Evolutionary conservation across 2,329 filamentous ascomycete genomes (phyloP).

Genomic region (Arachnopeziza araneosa): DNA sequence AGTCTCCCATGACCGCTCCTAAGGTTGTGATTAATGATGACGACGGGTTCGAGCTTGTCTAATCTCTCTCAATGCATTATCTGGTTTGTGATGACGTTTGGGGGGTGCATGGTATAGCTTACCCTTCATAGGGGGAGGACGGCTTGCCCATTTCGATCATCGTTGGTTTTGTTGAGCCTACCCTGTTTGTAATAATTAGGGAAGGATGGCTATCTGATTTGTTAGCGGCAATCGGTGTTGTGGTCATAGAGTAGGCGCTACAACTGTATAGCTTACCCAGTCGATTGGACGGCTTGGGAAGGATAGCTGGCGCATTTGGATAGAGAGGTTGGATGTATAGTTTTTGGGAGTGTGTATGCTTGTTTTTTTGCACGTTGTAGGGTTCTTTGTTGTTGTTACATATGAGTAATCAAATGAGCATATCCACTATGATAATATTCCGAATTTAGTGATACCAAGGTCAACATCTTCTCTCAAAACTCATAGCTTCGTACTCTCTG

Average conservation of each 20-base stretch:
- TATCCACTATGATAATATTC: too few species aligned
- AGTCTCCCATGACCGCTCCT: not conserved
- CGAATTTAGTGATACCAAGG: too few species aligned
- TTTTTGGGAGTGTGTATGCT: not conserved
- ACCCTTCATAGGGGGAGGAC: not conserved
- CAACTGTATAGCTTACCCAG: not conserved
- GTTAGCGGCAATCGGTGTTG: not conserved
- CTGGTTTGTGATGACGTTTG: not conserved
- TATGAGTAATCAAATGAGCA: too few species aligned
- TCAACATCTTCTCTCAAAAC: too few species aligned
- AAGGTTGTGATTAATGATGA: slow-evolving; percentile 22
- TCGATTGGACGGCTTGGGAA: not conserved
- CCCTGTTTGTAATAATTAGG: not conserved
- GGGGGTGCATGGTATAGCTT: not conserved
- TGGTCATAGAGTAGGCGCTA: not conserved
- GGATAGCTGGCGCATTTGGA: not conserved
- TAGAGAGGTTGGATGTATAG: not conserved
- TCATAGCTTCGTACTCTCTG: too few species aligned
- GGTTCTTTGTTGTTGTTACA: not conserved
- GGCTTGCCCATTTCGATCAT: not conserved
- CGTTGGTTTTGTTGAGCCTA: not conserved
- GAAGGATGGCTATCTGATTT: not conserved
- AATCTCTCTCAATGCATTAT: slow-evolving; percentile 4
- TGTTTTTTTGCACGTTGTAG: not conserved
- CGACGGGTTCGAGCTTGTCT: slow-evolving; percentile 31